Evolutionary conservation across 768 basidiomycete species (phyloP).

Genomic region (Podaxis pistillaris): DNA sequence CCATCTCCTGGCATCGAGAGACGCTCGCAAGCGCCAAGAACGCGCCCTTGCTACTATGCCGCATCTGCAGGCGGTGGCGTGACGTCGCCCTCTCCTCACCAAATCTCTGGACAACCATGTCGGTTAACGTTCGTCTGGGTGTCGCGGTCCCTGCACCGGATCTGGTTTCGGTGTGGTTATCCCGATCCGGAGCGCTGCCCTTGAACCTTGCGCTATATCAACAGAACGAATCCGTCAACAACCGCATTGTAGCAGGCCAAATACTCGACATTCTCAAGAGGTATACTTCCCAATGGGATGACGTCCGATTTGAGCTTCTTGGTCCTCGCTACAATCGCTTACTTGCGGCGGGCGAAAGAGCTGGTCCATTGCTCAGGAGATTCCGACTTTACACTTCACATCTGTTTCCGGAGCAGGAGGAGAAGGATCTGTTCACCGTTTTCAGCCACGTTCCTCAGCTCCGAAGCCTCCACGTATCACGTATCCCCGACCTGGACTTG

Average conservation of each 20-base stretch:
- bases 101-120: conserved; percentile 38
- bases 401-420: conserved; percentile 27
- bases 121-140: conserved; percentile 29
- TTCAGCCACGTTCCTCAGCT: conserved; percentile 30
- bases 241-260: conserved; percentile 26
- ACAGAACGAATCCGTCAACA: conserved; percentile 30
- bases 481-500: conserved; percentile 28
- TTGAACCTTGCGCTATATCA: conserved; percentile 30
- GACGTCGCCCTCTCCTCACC: conserved; percentile 34
- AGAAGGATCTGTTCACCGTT: conserved; percentile 29
- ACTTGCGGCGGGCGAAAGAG: conserved; percentile 20
- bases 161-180: conserved; percentile 30
- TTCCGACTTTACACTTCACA: conserved; percentile 29
- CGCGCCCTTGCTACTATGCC: conserved; percentile 36
- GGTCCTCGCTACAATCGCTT: conserved; percentile 27
- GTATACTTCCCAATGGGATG: conserved; percentile 29
- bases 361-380: conserved; percentile 28
- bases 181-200: conserved; percentile 31
- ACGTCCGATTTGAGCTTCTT: conserved; percentile 30
- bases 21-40: conserved; percentile 16
- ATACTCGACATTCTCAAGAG: conserved; percentile 30
- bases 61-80: conserved; percentile 43
- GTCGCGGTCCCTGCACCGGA: conserved; percentile 28
- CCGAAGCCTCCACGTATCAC: conserved; percentile 28
- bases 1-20: conserved; percentile 16